Percentiles rank a stretch among this genome's conserved stretches.
Conservation (phyloP, 2,329 filamentous ascomycete species). For the Cladophialophora yegresii region DNA sequence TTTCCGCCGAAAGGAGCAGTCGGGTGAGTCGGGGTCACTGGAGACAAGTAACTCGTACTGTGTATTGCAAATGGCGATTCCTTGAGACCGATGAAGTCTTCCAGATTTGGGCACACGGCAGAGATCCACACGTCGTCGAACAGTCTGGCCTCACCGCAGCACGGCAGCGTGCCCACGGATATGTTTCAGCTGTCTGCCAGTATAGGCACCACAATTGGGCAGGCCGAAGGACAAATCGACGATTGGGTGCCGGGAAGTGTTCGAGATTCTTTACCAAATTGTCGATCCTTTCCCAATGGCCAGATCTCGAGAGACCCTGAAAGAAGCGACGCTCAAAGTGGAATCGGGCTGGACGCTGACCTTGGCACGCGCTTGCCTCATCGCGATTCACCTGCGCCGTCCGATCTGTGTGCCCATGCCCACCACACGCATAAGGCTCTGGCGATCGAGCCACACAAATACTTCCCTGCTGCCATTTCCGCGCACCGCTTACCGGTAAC, state of each 20-base stretch:
- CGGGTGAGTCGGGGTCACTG: background rate
- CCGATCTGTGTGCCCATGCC: conserved; percentile 28
- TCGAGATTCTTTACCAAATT: background rate
- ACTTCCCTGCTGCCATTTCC: conserved; percentile 4
- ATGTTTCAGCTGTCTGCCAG: background rate
- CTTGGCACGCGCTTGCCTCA: conserved; percentile 12
- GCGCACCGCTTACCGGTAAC: conserved; percentile 4
- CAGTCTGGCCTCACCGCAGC: background rate
- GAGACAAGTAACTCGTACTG: background rate
- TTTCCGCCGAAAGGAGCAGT: background rate
- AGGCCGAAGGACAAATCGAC: background rate
- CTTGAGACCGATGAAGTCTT: background rate
- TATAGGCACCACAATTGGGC: background rate
- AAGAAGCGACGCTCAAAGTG: background rate
- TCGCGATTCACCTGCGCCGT: conserved; percentile 8
- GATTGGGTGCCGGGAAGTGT: background rate
- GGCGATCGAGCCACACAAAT: conserved; percentile 32
- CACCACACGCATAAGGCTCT: conserved; percentile 20
- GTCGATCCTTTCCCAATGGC: conserved; percentile 1
- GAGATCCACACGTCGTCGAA: background rate
- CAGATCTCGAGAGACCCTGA: conserved; percentile 1
- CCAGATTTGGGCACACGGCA: background rate
- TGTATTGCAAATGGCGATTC: background rate
- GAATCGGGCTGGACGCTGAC: conserved; percentile 8
- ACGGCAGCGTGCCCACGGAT: background rate